Evolutionary conservation across 129 eudicot genomes (phyloP), one percentile per base, ranked within the genome.

Genomic region (Tagetes erecta): DNA sequence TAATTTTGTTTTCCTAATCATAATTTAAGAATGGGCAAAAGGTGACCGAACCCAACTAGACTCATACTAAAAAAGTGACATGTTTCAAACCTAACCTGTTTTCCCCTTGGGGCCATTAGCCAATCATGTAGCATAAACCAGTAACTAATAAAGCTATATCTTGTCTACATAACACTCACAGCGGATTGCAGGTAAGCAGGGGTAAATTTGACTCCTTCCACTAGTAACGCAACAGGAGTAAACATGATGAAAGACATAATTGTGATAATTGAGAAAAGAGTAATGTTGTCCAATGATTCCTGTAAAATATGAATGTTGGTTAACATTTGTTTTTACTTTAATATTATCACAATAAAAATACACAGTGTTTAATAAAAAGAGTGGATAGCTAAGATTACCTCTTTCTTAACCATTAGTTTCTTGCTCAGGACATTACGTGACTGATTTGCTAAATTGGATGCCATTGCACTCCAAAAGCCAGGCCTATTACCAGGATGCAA

Each of bases 381-480:
- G 68, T 2, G 60, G 14, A 34, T 53, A 72, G 63, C 35, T 34
- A 52, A 79, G n/a, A 71, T 64, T 72, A 79, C 83, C 83, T 79
- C 83, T 72, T 95, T 95, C 84, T 88, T 88, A 74, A 91, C 97
- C 99, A 95, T 95, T 37, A 94, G 77, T 81, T 91, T 94, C 72
- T 94, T 94, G 88, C 98, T 94, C 33, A 94, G 86, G 53, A 90
- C 98, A 83, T 94, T 94, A 50, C 97, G 96, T 3, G 97, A 95
- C 78, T 95, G 99, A 80, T 88, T 88, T 13, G 97, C 87, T 84
- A 95, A 68, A 82, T 91, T 95, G 35, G 99, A 95, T 81, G 99
- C 96, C 99, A 95, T 91, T 47, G 99, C 99, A 84, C 99, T 95
- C 96, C 93, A 91, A 79, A 95, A 95, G 33, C 97, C 97, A 63